Evolutionary conservation across 441 rosid genomes (phyloP), one percentile per base, ranked within the genome.

Genomic region (Macaranga tanarius): DNA sequence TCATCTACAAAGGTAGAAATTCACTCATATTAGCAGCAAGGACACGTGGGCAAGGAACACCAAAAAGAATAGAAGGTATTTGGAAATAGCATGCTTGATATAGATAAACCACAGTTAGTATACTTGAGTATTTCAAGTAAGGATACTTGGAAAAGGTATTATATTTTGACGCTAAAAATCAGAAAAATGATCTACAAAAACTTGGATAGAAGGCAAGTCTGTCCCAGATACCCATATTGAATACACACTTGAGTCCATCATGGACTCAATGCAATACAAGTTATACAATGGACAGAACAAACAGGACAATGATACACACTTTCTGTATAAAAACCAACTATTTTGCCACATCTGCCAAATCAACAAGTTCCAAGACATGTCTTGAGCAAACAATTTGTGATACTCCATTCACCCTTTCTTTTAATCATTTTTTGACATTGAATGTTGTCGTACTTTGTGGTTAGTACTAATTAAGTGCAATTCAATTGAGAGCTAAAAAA

Each of bases 41-140:
- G 25, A 47, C 70, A 51, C 15, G 45, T 59, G 1, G 22, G 73
- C 15, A 20, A 23, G 26, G 15, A 25, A 4, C 20, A 60, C 63
- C 67, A 71, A 44, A 56, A 28, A 42, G 71, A 76, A 54, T 20
- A 60, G 11, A 56, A 74, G 47, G 20, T 45, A 61, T 42, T 62
- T 25, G 17, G 54, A 22, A 73, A 65, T 10, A 66, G 26, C 45
- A 69, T 28, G 51, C 65, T 57, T 71, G 45, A 60, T 34, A 65
- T 22, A 57, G 5, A 10, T n/a, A 7, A 51, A 52, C 40, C 10
- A 48, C 54, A 58, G 62, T 11, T 11, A 10, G 12, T 3, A 20
- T 15, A 11, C 38, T 58, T 58, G 19, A 22, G 9, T 31, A 31
- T 1, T 31, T 31, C 34, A 31, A 31, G 44, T 44, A 13, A 44